Conservation (phyloP, 345 rosid genomes). For the Corchorus olitorius region DNA sequence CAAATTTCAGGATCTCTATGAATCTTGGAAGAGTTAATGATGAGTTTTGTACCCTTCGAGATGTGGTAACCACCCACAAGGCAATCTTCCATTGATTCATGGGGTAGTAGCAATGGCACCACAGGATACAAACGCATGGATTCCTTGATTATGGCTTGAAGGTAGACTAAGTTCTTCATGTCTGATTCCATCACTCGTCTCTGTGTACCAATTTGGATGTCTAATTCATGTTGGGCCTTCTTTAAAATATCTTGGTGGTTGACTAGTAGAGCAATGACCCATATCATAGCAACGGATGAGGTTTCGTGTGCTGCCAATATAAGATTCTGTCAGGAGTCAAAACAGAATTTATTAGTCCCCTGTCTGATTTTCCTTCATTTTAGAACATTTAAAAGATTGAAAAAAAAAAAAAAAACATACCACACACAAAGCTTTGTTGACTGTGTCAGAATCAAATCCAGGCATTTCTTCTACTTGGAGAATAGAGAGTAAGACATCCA, state of each 20-base stretch:
- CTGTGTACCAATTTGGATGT: constrained; percentile 24
- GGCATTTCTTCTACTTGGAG: neutral
- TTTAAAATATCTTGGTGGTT: constrained; percentile 11
- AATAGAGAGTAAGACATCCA: constrained; percentile 32
- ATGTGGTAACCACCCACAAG: constrained; percentile 24
- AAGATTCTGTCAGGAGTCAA: constrained; percentile 10
- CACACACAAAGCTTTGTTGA: constrained; percentile 38
- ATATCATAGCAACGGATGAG: constrained; percentile 18
- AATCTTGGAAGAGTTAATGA: constrained; percentile 29
- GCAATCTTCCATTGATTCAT: constrained; percentile 30
- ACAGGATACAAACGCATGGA: constrained; percentile 26
- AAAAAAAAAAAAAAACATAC: neutral
- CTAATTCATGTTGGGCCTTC: constrained; percentile 30
- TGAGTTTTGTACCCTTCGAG: constrained; percentile 28
- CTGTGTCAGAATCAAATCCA: constrained; percentile 25
- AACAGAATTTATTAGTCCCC: neutral
- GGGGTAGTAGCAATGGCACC: constrained; percentile 22
- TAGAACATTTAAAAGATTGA: too few species aligned
- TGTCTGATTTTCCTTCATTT: too few species aligned
- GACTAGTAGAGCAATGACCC: constrained; percentile 29
- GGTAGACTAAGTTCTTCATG: constrained; percentile 22
- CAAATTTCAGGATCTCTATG: constrained; percentile 31
- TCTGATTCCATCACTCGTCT: constrained; percentile 30
- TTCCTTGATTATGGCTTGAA: constrained; percentile 34
- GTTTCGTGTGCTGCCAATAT: constrained; percentile 30